Base-by-base conservation (phyloP, 805 yeast species). In the Wickerhamiella sorbophila region DNA sequence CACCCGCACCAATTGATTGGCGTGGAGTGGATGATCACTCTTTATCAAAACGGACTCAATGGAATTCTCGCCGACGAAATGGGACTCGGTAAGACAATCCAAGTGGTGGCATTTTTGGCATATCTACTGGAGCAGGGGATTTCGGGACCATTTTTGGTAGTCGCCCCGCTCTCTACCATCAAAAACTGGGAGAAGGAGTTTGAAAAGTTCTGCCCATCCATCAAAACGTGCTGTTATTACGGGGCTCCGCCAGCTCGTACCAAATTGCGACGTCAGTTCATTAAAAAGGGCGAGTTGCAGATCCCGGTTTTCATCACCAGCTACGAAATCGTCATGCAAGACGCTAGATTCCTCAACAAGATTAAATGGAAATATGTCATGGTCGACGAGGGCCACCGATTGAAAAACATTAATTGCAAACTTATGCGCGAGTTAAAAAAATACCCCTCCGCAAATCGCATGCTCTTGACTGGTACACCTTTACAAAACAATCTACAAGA, bases 61-160 rank as follows among this genome's bases (percentile, higher is more conserved):
- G 98, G 97, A 2, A 87, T 91, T 29, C 63, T 91, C 17, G 97
- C 97, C 0, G 97, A 91, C 62, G 97, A 88, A 59, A 88, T 88
- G 98, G 97, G 97, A 0, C 64, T 88, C 20, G 98, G 98, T 1
- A 88, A 88, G 57, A 91, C 98, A 0, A 60, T 88, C 5, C 95
- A 91, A 58, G 79, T 91, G 34, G 84, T 88, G 42, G 72, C 95
- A 0, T 67, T 88, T 45, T 52, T 86, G 3, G 74, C 84, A 4
- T 83, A 79, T 53, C 63, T 87, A 31, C 70, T 79, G 36, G 95
- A 84, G 50, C 76, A 83, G 57, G 86, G 82, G 3, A 73, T 84
- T 1, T 53, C 57, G 1, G 93, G 94, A 0, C 95, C 95, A 1
- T 96, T 91, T 67, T 64, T 91, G 43, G 79, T 91, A 20, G 87